Percentiles rank a stretch among this genome's conserved stretches.
These are phyloP conservation scores for Cryptococcus amylolentus DNA, from an alignment of 1,284 basidiomycete genomes.

Conservation along the genomic window DNA sequence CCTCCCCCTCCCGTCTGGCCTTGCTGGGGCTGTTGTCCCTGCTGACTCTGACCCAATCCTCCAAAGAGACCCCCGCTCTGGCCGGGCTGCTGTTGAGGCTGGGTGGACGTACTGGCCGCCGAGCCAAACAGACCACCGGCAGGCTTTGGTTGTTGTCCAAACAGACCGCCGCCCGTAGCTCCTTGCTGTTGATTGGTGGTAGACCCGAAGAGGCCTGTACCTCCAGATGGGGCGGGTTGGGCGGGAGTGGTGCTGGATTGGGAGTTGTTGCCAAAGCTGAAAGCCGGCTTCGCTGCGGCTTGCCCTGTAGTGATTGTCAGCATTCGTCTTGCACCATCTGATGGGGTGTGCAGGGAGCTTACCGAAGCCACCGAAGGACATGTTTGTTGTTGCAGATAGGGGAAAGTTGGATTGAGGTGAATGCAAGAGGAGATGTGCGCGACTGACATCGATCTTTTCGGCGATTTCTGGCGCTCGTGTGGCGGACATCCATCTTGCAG, in stretches of 20 bases:
- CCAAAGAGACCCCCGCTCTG: conserved; percentile 7
- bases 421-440: not conserved
- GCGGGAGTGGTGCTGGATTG: conserved; percentile 7
- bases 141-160: conserved; percentile 25
- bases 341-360: not conserved
- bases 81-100: not conserved
- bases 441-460: not conserved
- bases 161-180: conserved; percentile 13
- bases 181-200: conserved; percentile 15
- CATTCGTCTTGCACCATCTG: not conserved
- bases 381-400: not conserved
- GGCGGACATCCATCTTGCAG: no score
- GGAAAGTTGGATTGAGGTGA: not conserved
- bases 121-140: conserved; percentile 30
- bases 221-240: conserved; percentile 16
- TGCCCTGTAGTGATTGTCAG: not conserved
- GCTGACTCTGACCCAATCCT: not conserved
- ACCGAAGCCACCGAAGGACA: conserved; percentile 17
- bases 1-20: conserved; percentile 9
- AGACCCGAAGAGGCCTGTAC: conserved; percentile 21
- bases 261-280: conserved; percentile 17
- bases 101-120: conserved; percentile 47
- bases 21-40: not conserved
- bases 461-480: not conserved
- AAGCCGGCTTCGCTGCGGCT: conserved; percentile 16